Evolutionary conservation across 495 filamentous ascomycete genomes (phyloP), one percentile per base, ranked within the genome.

Genomic region (Aspergillus hancockii): DNA sequence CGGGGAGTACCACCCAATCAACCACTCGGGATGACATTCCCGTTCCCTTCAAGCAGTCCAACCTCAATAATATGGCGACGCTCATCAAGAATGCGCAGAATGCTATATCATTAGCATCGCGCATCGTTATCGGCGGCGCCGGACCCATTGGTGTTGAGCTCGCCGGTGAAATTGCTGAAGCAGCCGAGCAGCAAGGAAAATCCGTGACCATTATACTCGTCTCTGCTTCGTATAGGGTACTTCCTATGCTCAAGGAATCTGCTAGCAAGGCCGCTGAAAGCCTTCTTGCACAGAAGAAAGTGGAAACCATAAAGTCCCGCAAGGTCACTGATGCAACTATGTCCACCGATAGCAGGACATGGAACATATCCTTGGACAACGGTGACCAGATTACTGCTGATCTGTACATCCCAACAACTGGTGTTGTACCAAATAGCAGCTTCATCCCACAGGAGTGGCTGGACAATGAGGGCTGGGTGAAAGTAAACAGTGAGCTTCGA

Each of bases 91-190:
- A 66, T 3, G 75, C 81, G 31, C 81, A 81, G 47, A n/a, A n/a
- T 54, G 76, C 9, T 45, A 65, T 19, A 79, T 90, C 52, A 60
- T 72, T 4, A 1, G 88, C 88, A 21, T 80, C 83, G 51, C 79
- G 72, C 21, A 84, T 92, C 56, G 80, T 88, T 5, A 70, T 90
- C 45, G 85, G 77, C 7, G 90, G 90, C 31, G 90, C 78, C 0
- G 90, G 90, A 0, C 73, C 85, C 4, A 83, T 88, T 3, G 90
- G 87, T 12, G 80, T 91, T 45, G 87, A 90, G 61, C 58, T 84
- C 1, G 79, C 80, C 1, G 87, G 79, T 34, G 88, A 90, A 69
- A 64, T 88, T 21, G 83, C 77, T 6, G 77, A 80, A 21, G 75
- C 75, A 46, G 78, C 68, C 3, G 67, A 73, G 38, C 71, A 77